Evolutionary conservation across 108 stramenopile genomes (phyloP).

Genomic region (Discostella pseudostelligera): DNA sequence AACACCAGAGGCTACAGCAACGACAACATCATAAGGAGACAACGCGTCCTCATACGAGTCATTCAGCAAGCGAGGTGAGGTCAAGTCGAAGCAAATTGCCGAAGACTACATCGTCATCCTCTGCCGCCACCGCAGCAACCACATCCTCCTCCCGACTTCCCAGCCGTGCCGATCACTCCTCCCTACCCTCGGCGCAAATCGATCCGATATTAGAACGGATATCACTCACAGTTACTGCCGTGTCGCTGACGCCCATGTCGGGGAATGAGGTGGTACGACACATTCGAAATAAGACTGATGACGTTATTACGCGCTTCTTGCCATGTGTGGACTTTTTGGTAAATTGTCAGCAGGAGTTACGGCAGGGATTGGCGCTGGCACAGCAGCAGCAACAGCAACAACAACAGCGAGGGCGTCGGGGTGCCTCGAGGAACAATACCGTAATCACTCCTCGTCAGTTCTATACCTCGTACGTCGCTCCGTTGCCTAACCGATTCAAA

Average conservation of each 20-base stretch:
- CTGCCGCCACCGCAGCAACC: neutral
- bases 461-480: constrained; percentile 57
- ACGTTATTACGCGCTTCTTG: constrained; percentile 71
- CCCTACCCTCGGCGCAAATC: constrained; percentile 34
- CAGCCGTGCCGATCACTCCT: constrained; percentile 33
- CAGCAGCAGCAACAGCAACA: constrained; percentile 21
- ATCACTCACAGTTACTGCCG: constrained; percentile 37
- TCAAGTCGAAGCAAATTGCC: neutral
- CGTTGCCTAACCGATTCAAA: constrained; percentile 65
- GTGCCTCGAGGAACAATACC: constrained; percentile 4
- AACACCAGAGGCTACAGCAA: neutral
- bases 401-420: constrained; percentile 2
- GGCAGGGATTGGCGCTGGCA: constrained; percentile 68
- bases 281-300: constrained; percentile 53
- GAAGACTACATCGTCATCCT: neutral
- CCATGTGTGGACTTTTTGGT: constrained; percentile 90
- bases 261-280: constrained; percentile 58
- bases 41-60: too few species aligned
- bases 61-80: too few species aligned
- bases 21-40: neutral
- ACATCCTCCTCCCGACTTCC: constrained; percentile 12
- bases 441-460: constrained; percentile 71
- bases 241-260: constrained; percentile 66
- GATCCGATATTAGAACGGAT: constrained; percentile 45
- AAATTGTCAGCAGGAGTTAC: constrained; percentile 82